These are phyloP conservation scores for Paspalum vaginatum DNA, from an alignment of 176 grass and related monocot species.

Conservation along the genomic window DNA sequence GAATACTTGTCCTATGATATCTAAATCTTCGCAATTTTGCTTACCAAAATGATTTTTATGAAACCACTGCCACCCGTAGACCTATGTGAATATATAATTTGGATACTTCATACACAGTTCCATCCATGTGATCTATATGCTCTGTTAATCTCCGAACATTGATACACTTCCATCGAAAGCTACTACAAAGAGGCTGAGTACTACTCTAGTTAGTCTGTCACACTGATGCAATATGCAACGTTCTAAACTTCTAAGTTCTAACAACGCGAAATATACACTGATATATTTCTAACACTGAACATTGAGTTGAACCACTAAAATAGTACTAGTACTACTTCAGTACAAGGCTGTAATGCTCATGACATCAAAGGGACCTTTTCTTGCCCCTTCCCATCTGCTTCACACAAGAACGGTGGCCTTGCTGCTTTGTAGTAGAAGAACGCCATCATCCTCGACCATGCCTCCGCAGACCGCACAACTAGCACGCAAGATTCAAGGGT, in stretches of 20 bases:
- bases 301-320: not conserved
- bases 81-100: not conserved
- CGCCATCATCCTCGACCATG: slow-evolving; percentile 82
- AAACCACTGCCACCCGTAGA: not conserved
- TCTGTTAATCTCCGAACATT: not conserved
- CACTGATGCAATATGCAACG: not conserved
- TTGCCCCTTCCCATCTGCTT: slow-evolving; percentile 60
- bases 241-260: slow-evolving; percentile 21
- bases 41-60: not conserved
- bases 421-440: slow-evolving; percentile 94
- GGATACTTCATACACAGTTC: not conserved
- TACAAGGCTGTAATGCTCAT: slow-evolving; percentile 30
- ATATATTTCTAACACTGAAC: slow-evolving; percentile 9
- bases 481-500: not conserved
- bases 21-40: not conserved
- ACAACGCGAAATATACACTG: not conserved
- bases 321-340: not conserved
- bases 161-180: not conserved
- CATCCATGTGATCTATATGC: not conserved
- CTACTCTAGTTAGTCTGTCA: too few relatives aligned
- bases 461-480: slow-evolving; percentile 74
- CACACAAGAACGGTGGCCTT: slow-evolving; percentile 72
- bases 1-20: slow-evolving; percentile 5
- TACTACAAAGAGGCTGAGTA: not conserved
- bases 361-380: slow-evolving; percentile 82